Evolutionary conservation across 1,139 yeast species (phyloP), one percentile per base, ranked within the genome.

Genomic region (Groenewaldozyma auringiensis): DNA sequence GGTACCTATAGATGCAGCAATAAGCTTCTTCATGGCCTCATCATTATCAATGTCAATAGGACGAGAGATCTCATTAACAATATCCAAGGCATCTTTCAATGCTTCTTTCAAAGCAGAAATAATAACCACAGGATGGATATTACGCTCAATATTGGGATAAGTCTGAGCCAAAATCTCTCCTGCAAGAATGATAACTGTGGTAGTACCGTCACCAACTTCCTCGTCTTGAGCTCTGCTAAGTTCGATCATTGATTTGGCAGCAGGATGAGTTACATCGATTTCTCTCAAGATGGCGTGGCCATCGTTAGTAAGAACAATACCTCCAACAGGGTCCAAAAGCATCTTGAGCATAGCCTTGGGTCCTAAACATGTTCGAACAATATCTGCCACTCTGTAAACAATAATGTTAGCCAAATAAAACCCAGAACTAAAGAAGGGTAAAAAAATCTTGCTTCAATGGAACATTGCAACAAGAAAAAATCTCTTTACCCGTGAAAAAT

Each of bases 331-430:
- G 65, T 94, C 99, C 55, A 94, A 74, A 49, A 94, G 73, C 98
- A 94, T 92, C 70, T 94, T 94, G 53, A 92, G 77, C 98, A 92
- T 92, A 40, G 98, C 98, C 67, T 89, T 89, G 45, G 99, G 99
- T n/a, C 99, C 99, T 50, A 92, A 75, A 74, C 98, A 94, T 27
- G 98, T 92, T 65, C 98, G 78, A 58, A 94, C 88, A 61, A 94
- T 89, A 65, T 92, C 97, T 0, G 96, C 94, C 41, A 89, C 96
- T 3, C 58, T 57, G 39, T 2, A 9, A 14, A 6, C n/a, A n/a
- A n/a, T n/a, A n/a, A n/a, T n/a, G n/a, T n/a, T n/a, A n/a, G n/a
- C n/a, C n/a, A n/a, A n/a, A n/a, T n/a, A n/a, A n/a, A n/a, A n/a
- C n/a, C n/a, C n/a, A n/a, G n/a, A n/a, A n/a, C n/a, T n/a, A n/a